Evolutionary conservation across 2,329 filamentous ascomycete species (phyloP).

Genomic region (Fusarium denticulatum): DNA sequence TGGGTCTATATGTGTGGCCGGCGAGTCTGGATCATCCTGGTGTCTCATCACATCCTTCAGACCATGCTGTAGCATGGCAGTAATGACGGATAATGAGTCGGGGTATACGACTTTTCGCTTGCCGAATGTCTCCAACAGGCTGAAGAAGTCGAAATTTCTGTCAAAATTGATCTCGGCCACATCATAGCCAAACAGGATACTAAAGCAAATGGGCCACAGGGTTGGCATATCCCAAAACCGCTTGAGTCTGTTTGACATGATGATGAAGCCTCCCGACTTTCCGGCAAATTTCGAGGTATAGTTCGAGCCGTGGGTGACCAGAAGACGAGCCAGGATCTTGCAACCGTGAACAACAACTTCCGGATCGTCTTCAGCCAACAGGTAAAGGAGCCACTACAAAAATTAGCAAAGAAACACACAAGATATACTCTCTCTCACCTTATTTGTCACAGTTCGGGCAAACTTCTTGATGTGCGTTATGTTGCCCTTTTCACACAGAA

Average conservation of each 20-base stretch:
- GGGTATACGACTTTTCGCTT: slow-evolving; percentile 76
- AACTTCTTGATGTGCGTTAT: slow-evolving; percentile 82
- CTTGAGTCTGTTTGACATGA: slow-evolving; percentile 84
- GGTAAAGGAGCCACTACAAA: slow-evolving; percentile 84
- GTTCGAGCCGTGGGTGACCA: slow-evolving; percentile 81
- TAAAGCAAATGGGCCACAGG: slow-evolving; percentile 88
- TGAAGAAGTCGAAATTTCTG: slow-evolving; percentile 77
- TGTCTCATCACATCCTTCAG: slow-evolving; percentile 75
- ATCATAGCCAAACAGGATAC: slow-evolving; percentile 87
- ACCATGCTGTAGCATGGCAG: slow-evolving; percentile 87
- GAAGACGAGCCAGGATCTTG: slow-evolving; percentile 83
- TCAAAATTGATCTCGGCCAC: slow-evolving; percentile 79
- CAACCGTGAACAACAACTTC: slow-evolving; percentile 83
- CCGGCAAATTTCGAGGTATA: slow-evolving; percentile 86
- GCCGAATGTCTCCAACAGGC: slow-evolving; percentile 78
- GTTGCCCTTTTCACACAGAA: slow-evolving; percentile 80
- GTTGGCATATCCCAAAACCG: slow-evolving; percentile 88
- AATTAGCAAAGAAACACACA: slow-evolving; percentile 16
- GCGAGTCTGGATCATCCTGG: slow-evolving; percentile 68
- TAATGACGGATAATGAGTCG: slow-evolving; percentile 82
- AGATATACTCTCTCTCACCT: slow-evolving; percentile 61
- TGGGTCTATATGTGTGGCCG: slow-evolving; percentile 43
- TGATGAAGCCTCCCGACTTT: slow-evolving; percentile 87
- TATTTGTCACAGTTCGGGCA: slow-evolving; percentile 93
- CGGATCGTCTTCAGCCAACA: slow-evolving; percentile 86